Conservation (phyloP, 2,329 filamentous ascomycete species). For the Ceratocystis alfenasii region DNA sequence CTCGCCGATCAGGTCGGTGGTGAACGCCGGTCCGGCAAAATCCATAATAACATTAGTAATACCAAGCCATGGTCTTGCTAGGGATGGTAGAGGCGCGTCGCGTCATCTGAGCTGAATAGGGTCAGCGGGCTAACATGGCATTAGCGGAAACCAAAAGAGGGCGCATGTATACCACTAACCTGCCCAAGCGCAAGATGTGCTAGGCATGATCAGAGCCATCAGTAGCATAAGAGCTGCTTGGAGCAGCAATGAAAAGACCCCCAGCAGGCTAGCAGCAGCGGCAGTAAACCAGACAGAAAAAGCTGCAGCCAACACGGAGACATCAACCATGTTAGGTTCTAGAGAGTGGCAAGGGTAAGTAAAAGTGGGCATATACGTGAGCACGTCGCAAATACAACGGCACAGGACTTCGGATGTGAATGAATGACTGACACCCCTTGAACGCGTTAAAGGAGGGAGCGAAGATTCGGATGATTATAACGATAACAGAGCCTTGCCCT, state of each 20-base stretch:
- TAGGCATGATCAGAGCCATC: background rate
- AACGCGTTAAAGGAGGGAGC: background rate
- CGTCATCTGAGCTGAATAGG: background rate
- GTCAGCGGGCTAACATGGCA: too few species aligned
- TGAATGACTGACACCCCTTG: background rate
- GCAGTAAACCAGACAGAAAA: background rate
- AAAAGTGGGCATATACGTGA: background rate
- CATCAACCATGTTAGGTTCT: background rate
- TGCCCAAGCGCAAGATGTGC: background rate
- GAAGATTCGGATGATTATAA: background rate
- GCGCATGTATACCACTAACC: background rate
- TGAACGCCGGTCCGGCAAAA: conserved; percentile 45
- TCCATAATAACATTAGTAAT: conserved; percentile 48
- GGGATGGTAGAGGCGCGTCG: background rate
- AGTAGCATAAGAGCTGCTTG: background rate
- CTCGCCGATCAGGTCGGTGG: conserved; percentile 28
- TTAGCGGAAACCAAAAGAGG: background rate
- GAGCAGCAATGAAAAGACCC: too few species aligned
- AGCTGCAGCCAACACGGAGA: background rate
- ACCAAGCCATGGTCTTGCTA: background rate
- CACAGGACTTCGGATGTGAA: background rate
- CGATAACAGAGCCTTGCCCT: background rate
- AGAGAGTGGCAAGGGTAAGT: background rate
- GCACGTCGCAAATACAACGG: background rate
- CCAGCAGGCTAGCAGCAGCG: background rate